Evolutionary conservation across 345 rosid genomes (phyloP), one percentile per base, ranked within the genome.

Genomic region (Gynandropsis gynandra): DNA sequence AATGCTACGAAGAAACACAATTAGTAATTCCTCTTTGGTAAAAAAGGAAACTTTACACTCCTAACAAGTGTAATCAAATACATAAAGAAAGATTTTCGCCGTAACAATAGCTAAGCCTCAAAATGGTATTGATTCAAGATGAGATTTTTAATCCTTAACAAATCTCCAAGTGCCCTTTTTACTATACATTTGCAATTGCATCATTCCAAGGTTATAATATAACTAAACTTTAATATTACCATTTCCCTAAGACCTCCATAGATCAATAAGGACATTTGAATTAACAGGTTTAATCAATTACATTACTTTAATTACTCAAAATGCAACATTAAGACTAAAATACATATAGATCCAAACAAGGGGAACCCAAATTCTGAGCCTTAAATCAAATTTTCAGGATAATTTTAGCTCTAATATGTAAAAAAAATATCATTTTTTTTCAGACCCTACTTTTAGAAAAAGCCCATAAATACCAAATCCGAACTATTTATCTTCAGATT

Each of bases 341-440:
- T 32, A 47, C 34, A 42, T n/a, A 31, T 39, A 59, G 65, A 59
- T 59, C 61, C 38, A 47, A 32, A 42, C 49, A 55, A 42, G 0
- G 42, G 21, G 1, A 43, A 52, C 9, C 35, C 20, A 59, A 18
- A 41, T n/a, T 34, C 4, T n/a, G 43, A 32, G 32, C 33, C 15
- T 14, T 2, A 24, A 2, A 63, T 56, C 69, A 49, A 40, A 8
- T 53, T 44, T 50, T 37, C 37, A 47, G 45, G 41, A 65, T 38
- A 8, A 48, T 55, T 38, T 47, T 57, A 24, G 62, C 37, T 38
- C 39, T 27, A 46, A 6, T 4, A 15, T 9, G 9, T 37, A 5
- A 8, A 13, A 47, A 17, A 18, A 16, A 4, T 4, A 10, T 0
- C 3, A 4, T 11, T 29, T 40, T 29, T 24, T 11, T 13, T 8